Conservation (phyloP, 805 yeast genomes). For the Kluyveromyces aestuarii region DNA sequence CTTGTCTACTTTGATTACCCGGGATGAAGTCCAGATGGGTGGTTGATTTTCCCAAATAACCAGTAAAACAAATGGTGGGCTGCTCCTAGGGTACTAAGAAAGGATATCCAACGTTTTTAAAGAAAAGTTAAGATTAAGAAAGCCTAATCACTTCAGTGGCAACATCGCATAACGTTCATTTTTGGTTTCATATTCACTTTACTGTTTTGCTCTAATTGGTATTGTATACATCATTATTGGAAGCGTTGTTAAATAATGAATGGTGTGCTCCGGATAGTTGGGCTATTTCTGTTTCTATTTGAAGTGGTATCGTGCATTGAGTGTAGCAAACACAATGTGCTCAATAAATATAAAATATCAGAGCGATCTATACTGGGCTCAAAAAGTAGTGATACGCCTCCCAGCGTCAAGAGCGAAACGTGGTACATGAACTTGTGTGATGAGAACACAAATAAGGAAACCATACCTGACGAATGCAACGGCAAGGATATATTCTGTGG, state of each 20-base stretch:
- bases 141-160: too few relatives aligned
- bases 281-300: neutral
- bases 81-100: too few relatives aligned
- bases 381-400: slow-evolving; percentile 58
- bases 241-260: neutral
- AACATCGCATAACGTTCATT: too few relatives aligned
- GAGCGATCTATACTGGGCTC: slow-evolving; percentile 1
- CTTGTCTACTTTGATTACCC: too few relatives aligned
- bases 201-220: neutral
- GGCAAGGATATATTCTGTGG: slow-evolving; percentile 74
- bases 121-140: too few relatives aligned
- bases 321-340: slow-evolving; percentile 17
- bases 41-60: too few relatives aligned
- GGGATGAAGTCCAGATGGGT: too few relatives aligned
- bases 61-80: too few relatives aligned
- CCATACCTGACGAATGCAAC: slow-evolving; percentile 46
- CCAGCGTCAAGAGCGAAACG: slow-evolving; percentile 49
- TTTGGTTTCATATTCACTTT: neutral
- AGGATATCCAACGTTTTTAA: too few relatives aligned
- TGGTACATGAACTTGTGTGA: slow-evolving; percentile 75
- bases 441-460: slow-evolving; percentile 24
- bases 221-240: neutral
- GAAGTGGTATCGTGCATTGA: slow-evolving; percentile 1
- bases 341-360: slow-evolving; percentile 18
- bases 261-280: neutral